Base-by-base conservation (phyloP, 805 yeast genomes). In the Teunomyces panamensis region DNA sequence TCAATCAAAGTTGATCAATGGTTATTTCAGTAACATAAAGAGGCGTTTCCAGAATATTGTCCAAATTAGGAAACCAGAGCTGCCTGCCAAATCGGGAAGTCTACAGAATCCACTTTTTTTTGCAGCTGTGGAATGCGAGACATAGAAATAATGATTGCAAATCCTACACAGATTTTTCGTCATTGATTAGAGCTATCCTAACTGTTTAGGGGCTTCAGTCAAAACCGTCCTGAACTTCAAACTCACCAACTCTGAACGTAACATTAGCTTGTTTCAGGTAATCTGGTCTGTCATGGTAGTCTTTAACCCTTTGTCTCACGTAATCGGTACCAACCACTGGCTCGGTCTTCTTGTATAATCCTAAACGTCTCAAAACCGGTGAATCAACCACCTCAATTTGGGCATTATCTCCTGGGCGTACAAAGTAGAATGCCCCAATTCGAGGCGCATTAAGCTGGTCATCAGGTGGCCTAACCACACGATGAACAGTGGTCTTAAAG, bases 341-440 rank as follows among this genome's bases (percentile, higher is more conserved):
- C 28, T 50, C 46, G 1, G 54, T 51, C 20, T 64, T 52, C 34
- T 51, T 55, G 51, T 64, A 64, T 14, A 66, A 53, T 0, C 71
- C 71, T 35, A 64, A 52, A 37, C 65, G 52, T 41, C 58, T 57
- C 42, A 68, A 57, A 13, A 65, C 44, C 1, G 73, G 71, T 8
- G 70, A 64, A 30, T 64, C 62, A 13, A 65, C 69, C 13, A 66
- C 50, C 39, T 62, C 59, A 30, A 66, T 59, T 13, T 48, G 45
- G 6, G 67, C 59, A 2, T 59, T 58, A 35, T 64, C 67, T 24
- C 67, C 65, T 3, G 71, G 71, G 20, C 73, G 59, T 9, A 65
- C 63, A 46, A 68, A 68, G 45, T 68, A 68, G 48, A 68, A 65
- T 5, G 67, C 54, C 1, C 73, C 73, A 34, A 65, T 64, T 27